Conservation (phyloP, 371 early-diverging fungal species). For the Rhizomucor miehei region DNA sequence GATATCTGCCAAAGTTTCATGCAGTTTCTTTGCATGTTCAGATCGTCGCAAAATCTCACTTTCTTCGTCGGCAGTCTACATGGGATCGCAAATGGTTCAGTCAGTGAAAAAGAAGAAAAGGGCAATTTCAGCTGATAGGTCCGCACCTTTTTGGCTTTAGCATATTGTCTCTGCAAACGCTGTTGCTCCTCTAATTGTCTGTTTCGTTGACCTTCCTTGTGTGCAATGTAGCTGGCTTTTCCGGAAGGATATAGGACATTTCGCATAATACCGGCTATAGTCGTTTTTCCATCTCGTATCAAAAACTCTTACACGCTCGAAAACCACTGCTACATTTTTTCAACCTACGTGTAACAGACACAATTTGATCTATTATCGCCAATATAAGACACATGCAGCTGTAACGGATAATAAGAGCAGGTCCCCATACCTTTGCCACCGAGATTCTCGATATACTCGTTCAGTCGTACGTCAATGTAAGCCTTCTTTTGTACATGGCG, state of each 20-base stretch:
- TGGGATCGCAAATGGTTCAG: too few relatives aligned
- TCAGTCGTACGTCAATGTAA: constrained; percentile 37
- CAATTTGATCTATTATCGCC: constrained; percentile 32
- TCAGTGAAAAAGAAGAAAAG: background rate
- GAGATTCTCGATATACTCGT: constrained; percentile 40
- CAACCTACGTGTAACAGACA: constrained; percentile 46
- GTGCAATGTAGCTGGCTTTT: constrained; percentile 36
- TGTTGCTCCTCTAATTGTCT: constrained; percentile 18
- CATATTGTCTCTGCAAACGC: constrained; percentile 4
- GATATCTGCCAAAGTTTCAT: constrained; percentile 2
- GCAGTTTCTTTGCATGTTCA: constrained; percentile 5
- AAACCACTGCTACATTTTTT: background rate
- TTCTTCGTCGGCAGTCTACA: background rate
- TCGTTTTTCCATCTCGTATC: background rate
- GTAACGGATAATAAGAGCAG: background rate
- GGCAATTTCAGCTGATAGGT: too few relatives aligned
- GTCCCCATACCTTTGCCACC: constrained; percentile 33
- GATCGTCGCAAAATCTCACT: background rate
- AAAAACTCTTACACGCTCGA: constrained; percentile 1
- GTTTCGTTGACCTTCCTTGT: constrained; percentile 18
- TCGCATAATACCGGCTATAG: constrained; percentile 51
- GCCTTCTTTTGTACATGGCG: constrained; percentile 46
- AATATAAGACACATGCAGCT: background rate
- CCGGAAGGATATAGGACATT: constrained; percentile 44
- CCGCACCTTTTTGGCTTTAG: too few relatives aligned